Evolutionary conservation across 768 basidiomycete genomes (phyloP).

Genomic region (Pleurotus tuoliensis): DNA sequence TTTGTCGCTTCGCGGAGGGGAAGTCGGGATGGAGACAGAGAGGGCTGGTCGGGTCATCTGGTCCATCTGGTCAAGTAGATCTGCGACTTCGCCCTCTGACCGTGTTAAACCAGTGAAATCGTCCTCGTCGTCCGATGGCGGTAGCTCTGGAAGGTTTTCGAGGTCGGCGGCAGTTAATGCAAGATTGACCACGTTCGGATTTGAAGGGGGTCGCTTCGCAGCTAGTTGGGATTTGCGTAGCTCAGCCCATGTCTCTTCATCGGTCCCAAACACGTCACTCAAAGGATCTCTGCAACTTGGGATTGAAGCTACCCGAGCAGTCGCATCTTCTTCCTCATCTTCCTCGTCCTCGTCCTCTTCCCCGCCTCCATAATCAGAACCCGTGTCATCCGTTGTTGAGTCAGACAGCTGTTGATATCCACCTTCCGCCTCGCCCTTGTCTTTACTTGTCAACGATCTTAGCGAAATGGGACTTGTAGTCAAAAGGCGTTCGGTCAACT

Average conservation of each 20-base stretch:
- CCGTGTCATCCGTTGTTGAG: conserved; percentile 8
- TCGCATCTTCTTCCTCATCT: conserved; percentile 35
- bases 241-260: conserved; percentile 59
- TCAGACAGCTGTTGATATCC: conserved; percentile 35
- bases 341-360: conserved; percentile 29
- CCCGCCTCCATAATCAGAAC: conserved; percentile 27
- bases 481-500: conserved; percentile 46
- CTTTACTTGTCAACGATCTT: conserved; percentile 7
- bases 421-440: conserved; percentile 18
- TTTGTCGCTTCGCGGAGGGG: conserved; percentile 35
- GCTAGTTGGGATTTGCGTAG: conserved; percentile 36
- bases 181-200: conserved; percentile 50
- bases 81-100: conserved; percentile 39
- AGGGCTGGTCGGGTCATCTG: conserved; percentile 33
- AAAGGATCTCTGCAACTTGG: conserved; percentile 44
- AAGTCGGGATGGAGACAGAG: conserved; percentile 34
- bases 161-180: conserved; percentile 45
- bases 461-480: conserved; percentile 28
- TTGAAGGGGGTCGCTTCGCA: conserved; percentile 17
- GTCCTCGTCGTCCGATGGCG: conserved; percentile 18
- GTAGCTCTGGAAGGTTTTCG: conserved; percentile 20
- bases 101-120: conserved; percentile 29
- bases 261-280: conserved; percentile 61
- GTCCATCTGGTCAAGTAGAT: conserved; percentile 35
- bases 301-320: conserved; percentile 32